Percentiles rank a stretch among this genome's conserved stretches.
phyloP scores from a whole-genome alignment of 306 rosid genomes.

The Coriaria nepalensis region DNA sequence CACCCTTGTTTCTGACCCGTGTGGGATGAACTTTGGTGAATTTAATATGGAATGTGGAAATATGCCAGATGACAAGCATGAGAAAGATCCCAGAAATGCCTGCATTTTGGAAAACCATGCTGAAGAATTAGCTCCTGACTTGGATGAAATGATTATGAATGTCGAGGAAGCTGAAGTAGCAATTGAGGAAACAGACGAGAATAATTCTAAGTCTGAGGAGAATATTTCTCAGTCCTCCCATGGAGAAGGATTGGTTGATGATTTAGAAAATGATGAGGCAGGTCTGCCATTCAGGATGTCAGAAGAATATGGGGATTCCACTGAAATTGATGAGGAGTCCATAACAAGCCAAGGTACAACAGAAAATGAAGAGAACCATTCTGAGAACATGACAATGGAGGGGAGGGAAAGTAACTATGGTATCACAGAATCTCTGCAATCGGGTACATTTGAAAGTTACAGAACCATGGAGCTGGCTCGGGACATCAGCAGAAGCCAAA shows the following conservation, averaged over 20 bases:
- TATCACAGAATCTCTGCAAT: neutral
- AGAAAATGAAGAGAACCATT: constrained; percentile 20
- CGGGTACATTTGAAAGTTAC: neutral
- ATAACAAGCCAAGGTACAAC: constrained; percentile 14
- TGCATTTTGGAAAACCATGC: constrained; percentile 15
- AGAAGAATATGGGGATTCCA: constrained; percentile 19
- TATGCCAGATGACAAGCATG: constrained; percentile 20
- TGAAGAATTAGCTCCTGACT: constrained; percentile 35
- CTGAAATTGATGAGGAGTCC: constrained; percentile 21
- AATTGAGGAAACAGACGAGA: constrained; percentile 26
- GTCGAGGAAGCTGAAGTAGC: constrained; percentile 25
- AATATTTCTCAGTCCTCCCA: constrained; percentile 20
- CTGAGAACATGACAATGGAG: constrained; percentile 9
- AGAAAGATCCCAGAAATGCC: constrained; percentile 21
- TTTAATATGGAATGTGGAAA: constrained; percentile 22
- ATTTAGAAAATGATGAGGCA: constrained; percentile 17
- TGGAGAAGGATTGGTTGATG: constrained; percentile 26
- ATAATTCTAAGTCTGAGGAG: constrained; percentile 11
- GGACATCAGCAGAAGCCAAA: neutral
- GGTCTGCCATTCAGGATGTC: constrained; percentile 28
- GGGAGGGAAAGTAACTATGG: constrained; percentile 1
- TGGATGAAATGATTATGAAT: constrained; percentile 15
- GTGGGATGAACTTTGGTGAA: constrained; percentile 19
- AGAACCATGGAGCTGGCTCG: neutral
- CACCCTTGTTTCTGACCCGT: constrained; percentile 12